Evolutionary conservation across 169 alveolate genomes (phyloP).

Genomic region (Blepharisma undulans): DNA sequence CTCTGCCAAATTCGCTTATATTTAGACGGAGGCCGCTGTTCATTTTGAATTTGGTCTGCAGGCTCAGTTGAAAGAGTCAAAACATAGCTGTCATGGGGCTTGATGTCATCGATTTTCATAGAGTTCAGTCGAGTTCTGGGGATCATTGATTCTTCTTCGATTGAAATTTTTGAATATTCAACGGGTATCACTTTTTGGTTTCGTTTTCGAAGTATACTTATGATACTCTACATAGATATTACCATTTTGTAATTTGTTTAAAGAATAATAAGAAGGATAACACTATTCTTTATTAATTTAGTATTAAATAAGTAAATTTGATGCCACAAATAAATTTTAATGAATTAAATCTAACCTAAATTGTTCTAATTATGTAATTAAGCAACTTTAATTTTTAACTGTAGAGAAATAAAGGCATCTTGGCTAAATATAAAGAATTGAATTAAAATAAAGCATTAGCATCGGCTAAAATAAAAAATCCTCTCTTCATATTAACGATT

Average conservation of each 20-base stretch:
- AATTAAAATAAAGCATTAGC: too few species aligned
- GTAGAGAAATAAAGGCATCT: background rate
- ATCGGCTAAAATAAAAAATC: too few species aligned
- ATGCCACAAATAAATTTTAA: too few species aligned
- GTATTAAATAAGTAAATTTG: too few species aligned
- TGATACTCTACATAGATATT: background rate
- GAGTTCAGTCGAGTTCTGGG: background rate
- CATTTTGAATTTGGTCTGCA: background rate
- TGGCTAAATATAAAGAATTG: too few species aligned
- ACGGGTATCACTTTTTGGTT: background rate
- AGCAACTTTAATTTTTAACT: background rate
- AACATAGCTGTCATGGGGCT: background rate
- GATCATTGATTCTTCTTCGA: background rate
- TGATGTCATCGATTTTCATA: background rate
- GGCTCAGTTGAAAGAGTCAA: background rate
- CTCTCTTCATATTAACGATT: background rate
- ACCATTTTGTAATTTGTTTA: background rate
- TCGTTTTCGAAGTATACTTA: background rate
- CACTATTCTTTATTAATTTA: background rate
- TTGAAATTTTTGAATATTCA: background rate
- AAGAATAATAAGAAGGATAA: background rate
- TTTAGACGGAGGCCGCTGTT: background rate
- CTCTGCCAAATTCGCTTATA: slow-evolving; percentile 25
- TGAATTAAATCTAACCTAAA: too few species aligned
- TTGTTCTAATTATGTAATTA: too few species aligned